phyloP scores from a whole-genome alignment of 208 protist species.

The Acanthamoeba sp. region DNA sequence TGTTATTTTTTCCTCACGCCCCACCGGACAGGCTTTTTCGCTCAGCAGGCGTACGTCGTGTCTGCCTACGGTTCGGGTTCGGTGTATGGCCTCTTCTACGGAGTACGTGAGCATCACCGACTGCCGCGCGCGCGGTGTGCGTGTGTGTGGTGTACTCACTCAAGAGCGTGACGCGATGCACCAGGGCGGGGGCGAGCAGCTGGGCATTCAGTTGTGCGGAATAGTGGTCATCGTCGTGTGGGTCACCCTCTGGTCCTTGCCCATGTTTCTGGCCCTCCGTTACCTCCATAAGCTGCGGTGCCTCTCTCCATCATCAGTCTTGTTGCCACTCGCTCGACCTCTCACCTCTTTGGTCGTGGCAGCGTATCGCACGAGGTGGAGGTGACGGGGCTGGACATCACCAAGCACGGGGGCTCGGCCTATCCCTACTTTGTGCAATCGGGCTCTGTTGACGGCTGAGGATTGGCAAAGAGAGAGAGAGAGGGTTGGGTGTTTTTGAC shows the following conservation, averaged over 20 bases:
- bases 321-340: background rate
- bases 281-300: slow-evolving; percentile 37
- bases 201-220: slow-evolving; percentile 61
- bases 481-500: no score
- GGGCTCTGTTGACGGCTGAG: background rate
- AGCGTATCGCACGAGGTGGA: slow-evolving; percentile 56
- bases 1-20: no score
- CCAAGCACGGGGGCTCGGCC: slow-evolving; percentile 68
- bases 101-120: background rate
- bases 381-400: slow-evolving; percentile 63
- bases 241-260: slow-evolving; percentile 38
- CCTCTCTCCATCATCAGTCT: background rate
- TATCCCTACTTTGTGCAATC: slow-evolving; percentile 69
- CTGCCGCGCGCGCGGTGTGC: background rate
- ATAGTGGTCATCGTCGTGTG: slow-evolving; percentile 6
- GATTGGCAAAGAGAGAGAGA: background rate
- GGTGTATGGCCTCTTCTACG: slow-evolving; percentile 50
- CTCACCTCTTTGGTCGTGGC: background rate
- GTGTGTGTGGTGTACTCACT: no score
- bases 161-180: no score
- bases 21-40: background rate
- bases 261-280: slow-evolving; percentile 21
- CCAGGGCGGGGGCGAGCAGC: slow-evolving; percentile 55
- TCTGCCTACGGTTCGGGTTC: background rate
- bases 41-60: background rate